These are phyloP conservation scores for Kodamaea alishanica DNA, from an alignment of 1,139 yeast genomes.

Conservation along the genomic window DNA sequence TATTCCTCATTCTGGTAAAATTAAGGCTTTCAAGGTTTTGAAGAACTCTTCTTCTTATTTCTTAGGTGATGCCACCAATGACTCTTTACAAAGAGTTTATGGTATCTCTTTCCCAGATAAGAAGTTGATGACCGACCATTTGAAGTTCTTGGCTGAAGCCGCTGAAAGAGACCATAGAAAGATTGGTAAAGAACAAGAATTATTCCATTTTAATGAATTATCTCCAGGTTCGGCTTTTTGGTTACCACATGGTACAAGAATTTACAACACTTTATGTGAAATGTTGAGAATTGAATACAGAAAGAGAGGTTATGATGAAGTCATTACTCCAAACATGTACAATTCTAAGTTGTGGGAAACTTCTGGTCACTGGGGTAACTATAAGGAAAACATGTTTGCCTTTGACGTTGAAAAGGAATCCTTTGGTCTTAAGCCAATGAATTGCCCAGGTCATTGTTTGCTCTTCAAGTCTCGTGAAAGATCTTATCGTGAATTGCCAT, in stretches of 20 bases:
- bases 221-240: conserved; percentile 98
- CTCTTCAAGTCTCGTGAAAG: conserved; percentile 84
- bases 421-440: conserved; percentile 94
- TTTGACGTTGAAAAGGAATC: conserved; percentile 90
- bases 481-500: conserved; percentile 90
- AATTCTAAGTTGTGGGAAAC: conserved; percentile 95
- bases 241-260: conserved; percentile 98
- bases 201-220: conserved; percentile 91
- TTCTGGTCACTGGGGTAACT: conserved; percentile 97
- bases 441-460: conserved; percentile 97
- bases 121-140: conserved; percentile 91
- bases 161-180: conserved; percentile 96
- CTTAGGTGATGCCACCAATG: conserved; percentile 88
- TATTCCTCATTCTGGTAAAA: conserved; percentile 95
- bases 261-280: conserved; percentile 79
- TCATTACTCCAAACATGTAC: conserved; percentile 96
- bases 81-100: conserved; percentile 93
- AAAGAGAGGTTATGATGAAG: conserved; percentile 93
- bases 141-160: conserved; percentile 95
- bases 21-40: conserved; percentile 89
- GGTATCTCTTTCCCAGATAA: conserved; percentile 99
- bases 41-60: conserved; percentile 97
- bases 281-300: conserved; percentile 79
- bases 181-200: conserved; percentile 94
- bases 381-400: conserved; percentile 95